These are phyloP conservation scores for Globisporangium yorkense DNA, from an alignment of 352 stramenopile species.

Conservation along the genomic window DNA sequence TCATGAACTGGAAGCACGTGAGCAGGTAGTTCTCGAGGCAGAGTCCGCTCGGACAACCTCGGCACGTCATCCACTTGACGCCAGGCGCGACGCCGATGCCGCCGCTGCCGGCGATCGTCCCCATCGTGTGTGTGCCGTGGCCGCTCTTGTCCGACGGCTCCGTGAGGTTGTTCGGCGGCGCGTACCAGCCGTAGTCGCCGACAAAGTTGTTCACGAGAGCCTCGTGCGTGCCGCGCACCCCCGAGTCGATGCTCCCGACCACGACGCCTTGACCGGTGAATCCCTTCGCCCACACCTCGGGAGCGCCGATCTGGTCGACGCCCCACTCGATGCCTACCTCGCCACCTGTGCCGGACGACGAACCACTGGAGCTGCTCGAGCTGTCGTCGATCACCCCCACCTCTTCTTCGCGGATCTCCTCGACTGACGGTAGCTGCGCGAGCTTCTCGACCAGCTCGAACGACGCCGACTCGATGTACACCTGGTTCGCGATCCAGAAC, in stretches of 20 bases:
- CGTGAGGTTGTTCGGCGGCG: constrained; percentile 5
- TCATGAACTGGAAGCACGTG: constrained; percentile 43
- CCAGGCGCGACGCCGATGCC: constrained; percentile 15
- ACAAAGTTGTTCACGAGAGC: constrained; percentile 4
- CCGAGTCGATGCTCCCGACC: constrained; percentile 16
- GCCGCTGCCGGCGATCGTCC: constrained; percentile 9
- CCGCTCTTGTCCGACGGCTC: constrained; percentile 10
- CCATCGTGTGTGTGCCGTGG: constrained; percentile 15
- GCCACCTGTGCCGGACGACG: not conserved
- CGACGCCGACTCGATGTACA: constrained; percentile 20
- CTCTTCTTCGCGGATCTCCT: constrained; percentile 16
- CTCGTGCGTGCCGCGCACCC: constrained; percentile 13
- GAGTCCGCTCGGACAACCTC: constrained; percentile 5
- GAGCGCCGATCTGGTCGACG: constrained; percentile 10
- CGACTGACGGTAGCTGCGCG: constrained; percentile 8
- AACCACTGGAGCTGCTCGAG: not conserved
- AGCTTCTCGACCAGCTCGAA: constrained; percentile 20
- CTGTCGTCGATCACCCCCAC: not conserved
- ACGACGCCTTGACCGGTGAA: constrained; percentile 12
- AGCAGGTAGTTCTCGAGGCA: constrained; percentile 23
- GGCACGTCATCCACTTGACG: constrained; percentile 12
- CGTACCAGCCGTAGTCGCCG: constrained; percentile 16
- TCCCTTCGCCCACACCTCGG: constrained; percentile 8
- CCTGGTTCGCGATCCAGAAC: constrained; percentile 27
- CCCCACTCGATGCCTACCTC: constrained; percentile 7